Conservation (phyloP, 768 basidiomycete genomes). For the Bullera alba region DNA sequence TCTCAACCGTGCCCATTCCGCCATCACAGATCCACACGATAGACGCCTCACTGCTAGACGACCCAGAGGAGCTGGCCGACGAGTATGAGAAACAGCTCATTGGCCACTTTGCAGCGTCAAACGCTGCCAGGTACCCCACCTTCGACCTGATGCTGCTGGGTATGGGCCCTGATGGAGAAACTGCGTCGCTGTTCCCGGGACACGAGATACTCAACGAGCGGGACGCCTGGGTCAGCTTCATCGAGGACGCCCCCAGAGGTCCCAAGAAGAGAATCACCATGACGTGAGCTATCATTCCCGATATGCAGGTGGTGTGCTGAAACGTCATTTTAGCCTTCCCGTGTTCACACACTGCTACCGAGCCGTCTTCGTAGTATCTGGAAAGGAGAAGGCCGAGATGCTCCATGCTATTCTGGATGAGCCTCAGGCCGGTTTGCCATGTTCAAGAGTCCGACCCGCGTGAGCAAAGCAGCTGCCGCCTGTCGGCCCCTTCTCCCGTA, state of each 20-base stretch:
- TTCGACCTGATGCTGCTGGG: conserved; percentile 97
- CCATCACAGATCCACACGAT: conserved; percentile 71
- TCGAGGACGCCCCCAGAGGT: conserved; percentile 94
- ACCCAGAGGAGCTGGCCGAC: conserved; percentile 50
- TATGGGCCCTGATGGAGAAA: conserved; percentile 94
- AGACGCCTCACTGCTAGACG: conserved; percentile 58
- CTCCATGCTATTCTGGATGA: conserved; percentile 67
- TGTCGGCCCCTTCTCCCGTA: background rate
- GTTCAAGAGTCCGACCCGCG: conserved; percentile 70
- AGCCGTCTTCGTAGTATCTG: conserved; percentile 82
- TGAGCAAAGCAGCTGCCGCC: conserved; percentile 20
- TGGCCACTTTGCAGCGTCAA: conserved; percentile 80
- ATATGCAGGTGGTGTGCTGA: conserved; percentile 56
- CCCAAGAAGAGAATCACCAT: conserved; percentile 84
- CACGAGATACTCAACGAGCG: conserved; percentile 72
- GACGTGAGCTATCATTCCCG: conserved; percentile 59
- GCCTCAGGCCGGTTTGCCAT: conserved; percentile 71
- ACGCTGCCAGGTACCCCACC: conserved; percentile 90
- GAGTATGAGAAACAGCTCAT: conserved; percentile 61
- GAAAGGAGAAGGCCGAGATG: conserved; percentile 70
- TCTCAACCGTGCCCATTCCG: conserved; percentile 77
- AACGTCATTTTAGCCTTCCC: conserved; percentile 35
- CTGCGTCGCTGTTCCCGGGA: conserved; percentile 91
- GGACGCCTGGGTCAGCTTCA: conserved; percentile 88
- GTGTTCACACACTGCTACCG: conserved; percentile 52